Base-by-base conservation (phyloP, 2,329 filamentous ascomycete species). In the Grosmannia penicillata region DNA sequence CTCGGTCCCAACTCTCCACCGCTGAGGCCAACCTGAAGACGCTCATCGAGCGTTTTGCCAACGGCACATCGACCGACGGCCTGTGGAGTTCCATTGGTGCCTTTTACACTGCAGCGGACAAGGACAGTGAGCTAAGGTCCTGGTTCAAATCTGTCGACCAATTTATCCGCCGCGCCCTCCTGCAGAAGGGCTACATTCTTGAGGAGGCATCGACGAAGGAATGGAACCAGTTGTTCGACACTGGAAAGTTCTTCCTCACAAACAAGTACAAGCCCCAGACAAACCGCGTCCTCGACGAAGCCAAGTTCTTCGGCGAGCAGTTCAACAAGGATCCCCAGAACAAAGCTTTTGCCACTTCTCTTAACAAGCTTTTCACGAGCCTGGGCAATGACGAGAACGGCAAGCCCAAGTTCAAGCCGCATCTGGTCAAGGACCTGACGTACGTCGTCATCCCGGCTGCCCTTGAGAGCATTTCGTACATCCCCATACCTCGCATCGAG, bases 401-500 rank as follows among this genome's bases (percentile, higher is more conserved):
- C 51, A 89, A 93, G 65, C 65, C 82, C 2, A 69, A 68, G 4
- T 96, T 96, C 70, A 98, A 98, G 74, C 82, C 82, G 46, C 84
- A 96, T 51, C 69, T 98, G 18, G 39, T 96, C 51, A 93, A 86
- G 65, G 91, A 98, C 50, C 53, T 98, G 38, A 81, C 75, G 11
- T 81, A 91, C 25, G 76, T 95, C 39, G 89, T 98, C 47, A 54
- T 98, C 8, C 91, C 91, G 2, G 74, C 69, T 10, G 62, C 84
- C 38, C 80, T 98, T 47, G 82, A 93, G 65, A 83, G 78, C 48
- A 67, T 91, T 40, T 79, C 84, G 44, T 98, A 98, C 58, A 72
- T 98, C 86, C 91, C 48, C 4, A 75, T 98, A 36, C 91, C 91
- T 18, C 82, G 91, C 40, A 94, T 98, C 43, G 91, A 98, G 63